phyloP scores from a whole-genome alignment of 2,329 filamentous ascomycete species.

The Rhynchosporium agropyri region DNA sequence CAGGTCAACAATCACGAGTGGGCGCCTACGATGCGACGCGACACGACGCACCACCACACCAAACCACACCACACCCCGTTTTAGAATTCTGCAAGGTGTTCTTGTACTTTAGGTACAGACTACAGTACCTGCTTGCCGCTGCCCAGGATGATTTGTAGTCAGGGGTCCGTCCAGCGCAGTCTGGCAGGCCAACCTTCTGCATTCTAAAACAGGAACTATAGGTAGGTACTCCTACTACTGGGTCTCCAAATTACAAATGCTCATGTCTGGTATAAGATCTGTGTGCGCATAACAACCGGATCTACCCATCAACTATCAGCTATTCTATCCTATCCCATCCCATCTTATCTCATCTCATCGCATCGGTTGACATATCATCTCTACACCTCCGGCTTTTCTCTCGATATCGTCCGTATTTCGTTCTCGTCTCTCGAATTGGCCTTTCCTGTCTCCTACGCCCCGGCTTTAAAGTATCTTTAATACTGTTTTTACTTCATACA shows the following conservation, averaged over 20 bases:
- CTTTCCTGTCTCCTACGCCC: slow-evolving; percentile 15
- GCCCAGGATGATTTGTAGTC: slow-evolving; percentile 17
- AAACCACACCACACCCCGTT: slow-evolving; percentile 15
- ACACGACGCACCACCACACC: background rate
- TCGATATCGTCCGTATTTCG: slow-evolving; percentile 20
- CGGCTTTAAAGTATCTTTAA: slow-evolving; percentile 7
- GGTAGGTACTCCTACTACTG: background rate
- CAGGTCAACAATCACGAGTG: slow-evolving; percentile 12
- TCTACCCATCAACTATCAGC: too few relatives aligned
- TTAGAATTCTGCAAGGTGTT: slow-evolving; percentile 16
- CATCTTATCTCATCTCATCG: slow-evolving; percentile 15
- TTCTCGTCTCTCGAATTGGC: slow-evolving; percentile 23
- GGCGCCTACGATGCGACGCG: slow-evolving; percentile 3
- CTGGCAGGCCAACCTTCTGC: slow-evolving; percentile 19
- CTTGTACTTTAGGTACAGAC: background rate
- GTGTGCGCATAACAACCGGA: background rate
- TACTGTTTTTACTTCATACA: slow-evolving; percentile 21
- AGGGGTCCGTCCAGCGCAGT: slow-evolving; percentile 13
- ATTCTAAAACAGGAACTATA: slow-evolving; percentile 24
- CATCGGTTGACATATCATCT: slow-evolving; percentile 13
- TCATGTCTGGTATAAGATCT: slow-evolving; percentile 34
- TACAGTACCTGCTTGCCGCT: slow-evolving; percentile 6
- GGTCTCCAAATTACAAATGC: slow-evolving; percentile 17
- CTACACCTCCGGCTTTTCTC: slow-evolving; percentile 20
- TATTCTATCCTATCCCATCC: too few relatives aligned